A percentile compares a stretch with the other conserved stretches of the same genome.
Evolutionary conservation across 1,284 basidiomycete genomes (phyloP).

Genomic region (Apiotrichum veenhuisii): DNA sequence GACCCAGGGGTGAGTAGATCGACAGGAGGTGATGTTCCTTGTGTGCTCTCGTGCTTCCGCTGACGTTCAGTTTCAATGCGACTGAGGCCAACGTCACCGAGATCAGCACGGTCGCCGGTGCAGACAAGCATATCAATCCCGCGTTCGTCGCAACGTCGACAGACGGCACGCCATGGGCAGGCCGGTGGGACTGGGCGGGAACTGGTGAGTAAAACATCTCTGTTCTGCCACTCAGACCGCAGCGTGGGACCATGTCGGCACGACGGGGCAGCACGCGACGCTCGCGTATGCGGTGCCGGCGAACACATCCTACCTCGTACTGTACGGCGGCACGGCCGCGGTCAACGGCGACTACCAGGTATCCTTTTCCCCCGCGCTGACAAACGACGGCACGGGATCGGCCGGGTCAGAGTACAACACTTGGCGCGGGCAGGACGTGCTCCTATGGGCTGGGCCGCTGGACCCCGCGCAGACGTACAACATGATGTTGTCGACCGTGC

Average conservation of each 20-base stretch:
- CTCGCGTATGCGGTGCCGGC: not conserved
- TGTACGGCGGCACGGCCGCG: not conserved
- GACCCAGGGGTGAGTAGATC: not conserved
- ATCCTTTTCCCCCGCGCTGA: not conserved
- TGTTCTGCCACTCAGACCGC: too few relatives aligned
- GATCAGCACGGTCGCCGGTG: not conserved
- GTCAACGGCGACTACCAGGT: constrained; percentile 1
- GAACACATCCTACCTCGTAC: constrained; percentile 1
- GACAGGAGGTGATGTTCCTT: not conserved
- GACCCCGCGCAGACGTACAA: not conserved
- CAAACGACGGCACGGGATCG: not conserved
- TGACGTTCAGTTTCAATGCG: not conserved
- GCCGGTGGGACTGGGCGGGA: constrained; percentile 4
- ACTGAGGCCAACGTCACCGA: not conserved
- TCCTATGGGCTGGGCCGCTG: constrained; percentile 1
- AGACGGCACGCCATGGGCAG: not conserved
- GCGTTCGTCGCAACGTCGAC: not conserved
- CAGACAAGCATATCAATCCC: not conserved
- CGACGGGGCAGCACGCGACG: not conserved
- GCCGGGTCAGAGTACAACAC: not conserved
- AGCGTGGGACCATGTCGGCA: constrained; percentile 4
- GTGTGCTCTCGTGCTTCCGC: not conserved
- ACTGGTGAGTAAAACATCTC: not conserved
- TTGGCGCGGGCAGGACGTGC: constrained; percentile 1
- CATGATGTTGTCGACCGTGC: not conserved